Percentiles rank a stretch among this genome's conserved stretches.
phyloP scores from a whole-genome alignment of 2,329 filamentous ascomycete genomes.

The Fusarium sp. region DNA sequence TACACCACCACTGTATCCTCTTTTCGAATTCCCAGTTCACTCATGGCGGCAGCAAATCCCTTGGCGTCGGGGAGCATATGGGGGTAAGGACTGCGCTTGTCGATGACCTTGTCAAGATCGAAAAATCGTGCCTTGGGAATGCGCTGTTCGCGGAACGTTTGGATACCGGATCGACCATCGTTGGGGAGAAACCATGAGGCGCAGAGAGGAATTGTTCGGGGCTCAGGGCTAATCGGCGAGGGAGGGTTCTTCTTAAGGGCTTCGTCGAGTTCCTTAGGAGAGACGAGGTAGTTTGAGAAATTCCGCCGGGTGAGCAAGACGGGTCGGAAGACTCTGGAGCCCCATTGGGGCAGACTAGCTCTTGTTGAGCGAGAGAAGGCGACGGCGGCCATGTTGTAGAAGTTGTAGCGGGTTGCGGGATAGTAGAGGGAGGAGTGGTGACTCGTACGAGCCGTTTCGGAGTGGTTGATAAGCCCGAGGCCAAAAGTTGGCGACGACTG shows the following conservation, averaged over 20 bases:
- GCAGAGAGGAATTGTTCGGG: constrained; percentile 88
- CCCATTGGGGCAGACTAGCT: constrained; percentile 53
- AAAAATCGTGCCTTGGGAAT: constrained; percentile 96
- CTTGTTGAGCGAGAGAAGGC: constrained; percentile 57
- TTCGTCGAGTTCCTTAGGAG: constrained; percentile 82
- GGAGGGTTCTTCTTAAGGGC: constrained; percentile 86
- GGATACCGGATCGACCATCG: constrained; percentile 82
- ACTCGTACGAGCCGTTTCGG: constrained; percentile 37
- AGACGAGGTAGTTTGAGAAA: constrained; percentile 87
- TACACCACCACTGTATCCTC: constrained; percentile 96
- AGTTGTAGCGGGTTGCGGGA: constrained; percentile 17
- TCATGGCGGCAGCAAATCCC: constrained; percentile 89
- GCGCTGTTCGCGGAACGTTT: constrained; percentile 83
- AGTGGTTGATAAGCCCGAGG: constrained; percentile 37
- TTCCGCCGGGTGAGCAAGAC: constrained; percentile 45
- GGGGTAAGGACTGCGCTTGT: constrained; percentile 88
- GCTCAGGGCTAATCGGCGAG: constrained; percentile 82
- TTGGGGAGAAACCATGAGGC: constrained; percentile 98
- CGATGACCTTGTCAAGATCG: constrained; percentile 91
- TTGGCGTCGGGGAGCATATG: constrained; percentile 93
- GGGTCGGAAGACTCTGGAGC: constrained; percentile 48
- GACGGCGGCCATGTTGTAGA: constrained; percentile 55
- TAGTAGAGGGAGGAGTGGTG: constrained; percentile 19
- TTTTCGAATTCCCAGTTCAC: constrained; percentile 83
- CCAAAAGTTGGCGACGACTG: constrained; percentile 13